These are phyloP conservation scores for Zarea fungicola DNA, from an alignment of 2,329 filamentous ascomycete genomes.

Conservation along the genomic window DNA sequence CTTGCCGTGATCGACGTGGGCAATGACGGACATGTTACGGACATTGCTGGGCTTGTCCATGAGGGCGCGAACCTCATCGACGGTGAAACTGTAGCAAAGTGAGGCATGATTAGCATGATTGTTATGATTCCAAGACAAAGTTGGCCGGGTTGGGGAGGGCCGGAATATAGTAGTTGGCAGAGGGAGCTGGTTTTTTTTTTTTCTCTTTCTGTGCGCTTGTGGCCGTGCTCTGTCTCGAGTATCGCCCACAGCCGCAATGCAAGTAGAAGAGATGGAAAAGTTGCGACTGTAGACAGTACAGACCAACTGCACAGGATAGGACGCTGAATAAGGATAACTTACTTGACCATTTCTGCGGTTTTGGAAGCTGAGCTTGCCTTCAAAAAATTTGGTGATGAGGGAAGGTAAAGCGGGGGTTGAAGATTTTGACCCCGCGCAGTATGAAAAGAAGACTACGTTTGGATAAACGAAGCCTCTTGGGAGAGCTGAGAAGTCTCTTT, in stretches of 20 bases:
- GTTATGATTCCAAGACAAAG: too few relatives aligned
- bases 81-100: constrained; percentile 71
- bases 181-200: constrained; percentile 1
- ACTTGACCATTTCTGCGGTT: constrained; percentile 99
- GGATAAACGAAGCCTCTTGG: constrained; percentile 6
- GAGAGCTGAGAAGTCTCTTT: constrained; percentile 12
- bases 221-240: neutral
- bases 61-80: constrained; percentile 79
- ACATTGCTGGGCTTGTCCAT: constrained; percentile 77
- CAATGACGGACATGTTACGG: constrained; percentile 99
- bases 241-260: neutral
- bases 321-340: constrained; percentile 54
- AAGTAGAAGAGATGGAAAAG: neutral
- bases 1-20: constrained; percentile 99
- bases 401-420: constrained; percentile 41
- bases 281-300: neutral
- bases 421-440: constrained; percentile 25
- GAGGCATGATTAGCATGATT: constrained; percentile 15
- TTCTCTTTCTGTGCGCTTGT: neutral
- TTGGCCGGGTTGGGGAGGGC: too few relatives aligned
- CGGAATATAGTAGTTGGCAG: neutral
- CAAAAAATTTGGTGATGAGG: constrained; percentile 31
- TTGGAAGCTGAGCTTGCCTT: constrained; percentile 46
- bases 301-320: constrained; percentile 4
- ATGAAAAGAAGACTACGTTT: constrained; percentile 10